Evolutionary conservation across 1,284 basidiomycete species (phyloP).

Genomic region (Pseudomicrostroma phylloplanum): DNA sequence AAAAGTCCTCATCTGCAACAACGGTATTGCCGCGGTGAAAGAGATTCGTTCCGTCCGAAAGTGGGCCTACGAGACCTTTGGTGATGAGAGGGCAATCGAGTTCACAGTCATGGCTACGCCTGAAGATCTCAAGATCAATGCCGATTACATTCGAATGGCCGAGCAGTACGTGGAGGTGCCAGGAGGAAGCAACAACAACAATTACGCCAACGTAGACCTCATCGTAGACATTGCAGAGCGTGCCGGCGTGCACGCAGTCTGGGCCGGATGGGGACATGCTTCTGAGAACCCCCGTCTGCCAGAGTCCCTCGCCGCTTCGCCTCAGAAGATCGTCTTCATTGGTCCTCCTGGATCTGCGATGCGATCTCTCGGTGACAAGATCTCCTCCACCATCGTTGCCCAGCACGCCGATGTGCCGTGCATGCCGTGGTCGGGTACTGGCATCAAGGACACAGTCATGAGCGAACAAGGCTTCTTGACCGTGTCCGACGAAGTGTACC

Average conservation of each 20-base stretch:
- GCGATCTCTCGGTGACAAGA: conserved; percentile 98
- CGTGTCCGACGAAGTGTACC: conserved; percentile 85
- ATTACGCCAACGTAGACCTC: conserved; percentile 99
- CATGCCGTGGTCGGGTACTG: conserved; percentile 97
- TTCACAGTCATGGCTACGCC: conserved; percentile 99
- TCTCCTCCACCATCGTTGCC: conserved; percentile 97
- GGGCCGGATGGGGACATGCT: conserved; percentile 99
- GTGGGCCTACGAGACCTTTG: conserved; percentile 99
- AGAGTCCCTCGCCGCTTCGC: conserved; percentile 81
- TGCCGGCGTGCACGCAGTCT: conserved; percentile 94
- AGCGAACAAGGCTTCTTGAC: conserved; percentile 85
- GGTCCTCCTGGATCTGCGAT: conserved; percentile 98
- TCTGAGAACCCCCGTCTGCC: conserved; percentile 99
- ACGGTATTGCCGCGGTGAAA: conserved; percentile 97
- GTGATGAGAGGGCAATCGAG: conserved; percentile 87
- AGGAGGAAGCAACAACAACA: conserved; percentile 98
- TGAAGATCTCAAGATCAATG: conserved; percentile 91
- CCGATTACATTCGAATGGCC: conserved; percentile 99
- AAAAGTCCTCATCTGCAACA: conserved; percentile 63
- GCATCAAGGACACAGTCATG: conserved; percentile 80
- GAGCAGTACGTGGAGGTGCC: conserved; percentile 98
- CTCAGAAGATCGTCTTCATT: conserved; percentile 97
- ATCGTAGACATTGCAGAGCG: conserved; percentile 98
- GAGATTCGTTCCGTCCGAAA: conserved; percentile 97
- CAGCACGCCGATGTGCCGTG: conserved; percentile 96